Evolutionary conservation across 164 flowering plant species (phyloP).

Genomic region (Piper betle): DNA sequence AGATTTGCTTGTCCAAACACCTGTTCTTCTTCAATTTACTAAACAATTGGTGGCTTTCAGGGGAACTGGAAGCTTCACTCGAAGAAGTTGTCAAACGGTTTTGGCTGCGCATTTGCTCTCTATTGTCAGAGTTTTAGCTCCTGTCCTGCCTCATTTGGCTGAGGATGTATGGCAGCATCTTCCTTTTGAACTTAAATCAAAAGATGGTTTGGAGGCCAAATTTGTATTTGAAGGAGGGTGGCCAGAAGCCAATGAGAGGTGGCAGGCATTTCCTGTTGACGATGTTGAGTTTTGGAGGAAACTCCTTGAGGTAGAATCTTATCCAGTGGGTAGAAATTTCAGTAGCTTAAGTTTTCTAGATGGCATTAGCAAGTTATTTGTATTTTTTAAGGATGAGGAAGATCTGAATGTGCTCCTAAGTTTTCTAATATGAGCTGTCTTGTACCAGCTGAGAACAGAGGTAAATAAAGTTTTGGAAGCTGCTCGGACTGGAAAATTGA

Average conservation of each 20-base stretch:
- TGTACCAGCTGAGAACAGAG: slow-evolving; percentile 77
- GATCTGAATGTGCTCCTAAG: not conserved
- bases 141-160: slow-evolving; percentile 88
- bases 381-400: not conserved
- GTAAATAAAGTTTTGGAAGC: slow-evolving; percentile 76
- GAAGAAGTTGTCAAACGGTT: slow-evolving; percentile 95
- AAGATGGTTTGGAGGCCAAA: slow-evolving; percentile 56
- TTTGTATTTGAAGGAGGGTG: slow-evolving; percentile 81
- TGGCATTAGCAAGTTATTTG: not conserved
- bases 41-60: slow-evolving; percentile 19
- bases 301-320: slow-evolving; percentile 68
- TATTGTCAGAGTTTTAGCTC: slow-evolving; percentile 64
- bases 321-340: not conserved
- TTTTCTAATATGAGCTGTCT: slow-evolving; percentile 2
- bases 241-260: slow-evolving; percentile 54
- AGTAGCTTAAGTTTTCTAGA: not conserved
- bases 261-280: slow-evolving; percentile 52
- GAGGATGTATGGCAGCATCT: slow-evolving; percentile 96
- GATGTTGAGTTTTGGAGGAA: slow-evolving; percentile 62
- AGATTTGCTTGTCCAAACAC: not conserved
- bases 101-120: slow-evolving; percentile 83
- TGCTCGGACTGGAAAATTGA: slow-evolving; percentile 68
- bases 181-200: slow-evolving; percentile 47
- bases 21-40: not conserved
- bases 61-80: slow-evolving; percentile 63